Evolutionary conservation across 2,329 filamentous ascomycete genomes (phyloP), one percentile per base, ranked within the genome.

Genomic region (Pestalotiopsis sp.): DNA sequence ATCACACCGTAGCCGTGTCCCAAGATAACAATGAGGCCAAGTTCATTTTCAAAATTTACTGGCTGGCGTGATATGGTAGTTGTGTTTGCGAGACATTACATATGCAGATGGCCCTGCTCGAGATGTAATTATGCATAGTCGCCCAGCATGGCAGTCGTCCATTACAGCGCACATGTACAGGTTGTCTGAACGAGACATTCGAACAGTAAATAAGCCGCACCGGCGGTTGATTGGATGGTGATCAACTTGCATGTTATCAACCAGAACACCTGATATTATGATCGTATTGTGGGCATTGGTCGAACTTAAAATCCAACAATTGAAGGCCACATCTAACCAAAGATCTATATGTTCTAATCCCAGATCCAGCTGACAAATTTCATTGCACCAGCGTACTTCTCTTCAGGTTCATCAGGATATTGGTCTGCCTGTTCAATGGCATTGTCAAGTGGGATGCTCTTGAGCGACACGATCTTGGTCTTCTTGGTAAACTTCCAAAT

Each of bases 401-500:
- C 66, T 58, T 76, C 71, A 1, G 73, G 73, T 57, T 80, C 78
- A 2, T 81, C 78, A 2, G 74, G 71, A 58, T 75, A 73, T 23
- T 76, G 70, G 12, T 83, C 82, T 12, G 80, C 80, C 72, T 87
- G 84, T 20, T 83, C 80, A 2, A 91, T 81, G 0, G 87, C 87
- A 9, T 85, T 83, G 1, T 79, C 75, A 0, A 91, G 77, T 0
- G 87, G 86, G 49, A 91, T 85, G 4, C 84, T 81, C 12, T 82
- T 78, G 4, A 90, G 77, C 0, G 83, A 76, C 7, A 87, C 80
- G 11, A 88, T 75, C 67, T 86, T 86, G 0, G 91, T 91, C 72
- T 87, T 86, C 76, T 91, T 92, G 75, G 86, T 80, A 45, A 90
- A 77, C 78, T 93, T 93, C 88, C 90, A 93, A 60, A 88, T 84